Evolutionary conservation across 768 basidiomycete genomes (phyloP).

Genomic region (Agrocybe pediades): DNA sequence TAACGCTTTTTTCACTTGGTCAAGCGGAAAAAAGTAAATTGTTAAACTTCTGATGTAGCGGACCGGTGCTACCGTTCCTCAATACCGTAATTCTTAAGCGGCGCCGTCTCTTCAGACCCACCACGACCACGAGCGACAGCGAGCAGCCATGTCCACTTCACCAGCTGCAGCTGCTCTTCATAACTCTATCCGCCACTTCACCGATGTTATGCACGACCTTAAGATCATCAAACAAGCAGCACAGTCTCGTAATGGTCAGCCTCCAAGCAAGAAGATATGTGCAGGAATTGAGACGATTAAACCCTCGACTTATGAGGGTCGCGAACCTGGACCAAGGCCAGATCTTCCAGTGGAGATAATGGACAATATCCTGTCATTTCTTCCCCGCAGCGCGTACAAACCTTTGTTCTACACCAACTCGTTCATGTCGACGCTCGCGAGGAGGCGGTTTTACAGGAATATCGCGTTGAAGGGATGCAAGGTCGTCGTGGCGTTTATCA

Average conservation of each 20-base stretch:
- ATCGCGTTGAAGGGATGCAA: constrained; percentile 33
- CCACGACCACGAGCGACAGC: not conserved
- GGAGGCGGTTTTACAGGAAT: constrained; percentile 30
- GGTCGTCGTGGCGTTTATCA: constrained; percentile 37
- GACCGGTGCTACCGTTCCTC: no score
- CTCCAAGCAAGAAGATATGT: not conserved
- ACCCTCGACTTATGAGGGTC: not conserved
- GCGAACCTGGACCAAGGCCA: constrained; percentile 13
- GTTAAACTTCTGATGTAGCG: no score
- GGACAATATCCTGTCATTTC: constrained; percentile 26
- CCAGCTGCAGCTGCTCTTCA: not conserved
- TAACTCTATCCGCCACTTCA: constrained; percentile 5
- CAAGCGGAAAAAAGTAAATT: no score
- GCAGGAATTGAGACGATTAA: not conserved
- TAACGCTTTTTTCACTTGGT: no score
- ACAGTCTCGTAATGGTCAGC: not conserved
- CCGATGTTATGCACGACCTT: not conserved
- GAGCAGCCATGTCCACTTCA: not conserved
- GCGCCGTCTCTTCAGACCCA: not conserved
- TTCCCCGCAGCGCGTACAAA: constrained; percentile 21
- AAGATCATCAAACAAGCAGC: no score
- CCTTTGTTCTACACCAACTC: constrained; percentile 25
- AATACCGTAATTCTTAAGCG: not conserved
- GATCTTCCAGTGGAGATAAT: constrained; percentile 35
- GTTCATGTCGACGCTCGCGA: constrained; percentile 28